Percentiles rank a stretch among this genome's conserved stretches.
Evolutionary conservation across 306 rosid genomes (phyloP).

Genomic region (Hippophae tibetana): DNA sequence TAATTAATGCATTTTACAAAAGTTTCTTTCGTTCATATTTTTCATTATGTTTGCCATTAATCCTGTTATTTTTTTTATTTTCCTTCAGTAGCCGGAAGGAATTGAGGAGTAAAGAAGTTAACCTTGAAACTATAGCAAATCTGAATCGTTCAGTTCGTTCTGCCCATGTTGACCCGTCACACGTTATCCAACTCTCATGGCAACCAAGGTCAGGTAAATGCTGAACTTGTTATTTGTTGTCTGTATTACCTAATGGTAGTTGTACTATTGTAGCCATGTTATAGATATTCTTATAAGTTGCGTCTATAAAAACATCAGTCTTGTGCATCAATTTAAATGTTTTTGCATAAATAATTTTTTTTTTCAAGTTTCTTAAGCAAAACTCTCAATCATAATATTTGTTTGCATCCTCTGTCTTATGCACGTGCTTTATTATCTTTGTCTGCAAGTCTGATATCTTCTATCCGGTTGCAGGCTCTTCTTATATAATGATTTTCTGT

Average conservation of each 20-base stretch:
- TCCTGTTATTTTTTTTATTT: slow-evolving; percentile 10
- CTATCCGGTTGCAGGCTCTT: slow-evolving; percentile 51
- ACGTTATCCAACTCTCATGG: slow-evolving; percentile 78
- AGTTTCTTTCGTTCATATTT: background rate
- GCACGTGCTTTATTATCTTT: background rate
- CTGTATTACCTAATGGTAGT: background rate
- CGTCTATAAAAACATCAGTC: background rate
- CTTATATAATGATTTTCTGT: slow-evolving; percentile 47
- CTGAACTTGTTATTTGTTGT: slow-evolving; percentile 15
- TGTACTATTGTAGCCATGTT: background rate
- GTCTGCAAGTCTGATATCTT: slow-evolving; percentile 12
- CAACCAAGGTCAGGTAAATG: slow-evolving; percentile 94
- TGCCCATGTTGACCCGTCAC: slow-evolving; percentile 53
- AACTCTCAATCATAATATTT: background rate
- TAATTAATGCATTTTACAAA: slow-evolving; percentile 1
- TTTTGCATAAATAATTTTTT: background rate
- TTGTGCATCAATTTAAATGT: background rate
- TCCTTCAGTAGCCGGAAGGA: slow-evolving; percentile 50
- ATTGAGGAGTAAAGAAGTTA: slow-evolving; percentile 29
- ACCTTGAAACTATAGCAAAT: slow-evolving; percentile 13
- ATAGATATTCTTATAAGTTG: background rate
- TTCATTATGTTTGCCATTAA: background rate
- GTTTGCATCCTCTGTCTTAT: background rate
- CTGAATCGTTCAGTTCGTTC: slow-evolving; percentile 27
- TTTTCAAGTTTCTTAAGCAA: background rate